These are phyloP conservation scores for Metschnikowia cubensis DNA, from an alignment of 805 yeast genomes.

Conservation along the genomic window DNA sequence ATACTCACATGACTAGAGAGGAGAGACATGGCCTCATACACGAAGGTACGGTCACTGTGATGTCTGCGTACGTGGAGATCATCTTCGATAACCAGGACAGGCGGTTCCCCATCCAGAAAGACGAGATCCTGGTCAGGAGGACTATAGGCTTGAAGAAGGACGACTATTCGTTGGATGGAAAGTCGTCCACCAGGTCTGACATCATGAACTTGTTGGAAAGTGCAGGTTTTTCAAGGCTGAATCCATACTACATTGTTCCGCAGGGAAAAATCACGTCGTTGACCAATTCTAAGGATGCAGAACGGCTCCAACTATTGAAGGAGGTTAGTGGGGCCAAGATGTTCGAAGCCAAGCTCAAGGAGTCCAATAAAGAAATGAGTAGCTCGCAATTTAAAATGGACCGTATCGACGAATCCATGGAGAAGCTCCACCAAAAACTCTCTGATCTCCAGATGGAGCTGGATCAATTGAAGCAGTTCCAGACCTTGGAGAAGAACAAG, in stretches of 20 bases:
- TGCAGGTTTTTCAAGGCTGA: constrained; percentile 87
- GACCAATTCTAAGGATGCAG: constrained; percentile 85
- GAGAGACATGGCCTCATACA: constrained; percentile 85
- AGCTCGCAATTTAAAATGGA: constrained; percentile 65
- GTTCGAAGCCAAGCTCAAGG: constrained; percentile 76
- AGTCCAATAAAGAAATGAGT: constrained; percentile 75
- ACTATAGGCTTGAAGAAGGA: constrained; percentile 93
- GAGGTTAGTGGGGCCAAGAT: constrained; percentile 95
- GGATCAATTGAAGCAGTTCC: constrained; percentile 67
- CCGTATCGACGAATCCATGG: constrained; percentile 70
- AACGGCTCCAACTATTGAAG: constrained; percentile 71
- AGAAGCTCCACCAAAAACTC: constrained; percentile 65
- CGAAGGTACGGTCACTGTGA: constrained; percentile 84
- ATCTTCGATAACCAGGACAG: constrained; percentile 77
- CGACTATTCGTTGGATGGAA: constrained; percentile 81
- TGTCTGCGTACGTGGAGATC: constrained; percentile 91
- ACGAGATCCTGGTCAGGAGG: constrained; percentile 72
- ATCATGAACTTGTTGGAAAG: constrained; percentile 78
- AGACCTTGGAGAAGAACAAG: constrained; percentile 59
- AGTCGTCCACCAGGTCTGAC: constrained; percentile 74
- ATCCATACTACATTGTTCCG: constrained; percentile 95
- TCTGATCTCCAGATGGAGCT: constrained; percentile 79
- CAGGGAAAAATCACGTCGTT: constrained; percentile 88
- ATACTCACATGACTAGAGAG: constrained; percentile 76
- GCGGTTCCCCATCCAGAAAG: constrained; percentile 64